Base-by-base conservation (phyloP, 805 yeast genomes). In the Wickerhamomyces ciferrii region DNA sequence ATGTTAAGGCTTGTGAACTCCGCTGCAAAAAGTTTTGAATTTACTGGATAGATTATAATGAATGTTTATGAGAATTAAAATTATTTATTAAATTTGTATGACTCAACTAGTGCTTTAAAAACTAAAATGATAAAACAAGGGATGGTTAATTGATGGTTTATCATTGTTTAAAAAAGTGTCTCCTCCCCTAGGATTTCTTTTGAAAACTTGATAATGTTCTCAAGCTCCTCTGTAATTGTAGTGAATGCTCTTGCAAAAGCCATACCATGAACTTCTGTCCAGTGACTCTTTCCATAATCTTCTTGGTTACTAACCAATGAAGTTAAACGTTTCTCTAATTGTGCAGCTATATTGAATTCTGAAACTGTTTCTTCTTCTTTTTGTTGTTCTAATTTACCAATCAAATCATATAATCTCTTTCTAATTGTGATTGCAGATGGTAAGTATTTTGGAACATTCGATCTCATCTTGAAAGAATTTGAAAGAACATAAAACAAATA, bases 201-300 rank as follows among this genome's bases (percentile, higher is more conserved):
- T n/a, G 74, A 58, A 18, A 61, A 54, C 3, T 53, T 53, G 5
- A 68, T 60, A 13, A 75, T 51, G 36, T 60, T 60, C 43, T 74
- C 72, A 40, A 74, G 50, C 38, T 68, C 73, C 43, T 66, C 69
- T 0, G 77, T 64, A n/a, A 74, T 68, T 19, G 67, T 66, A 0
- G 78, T 74, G 48, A 72, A 72, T 1, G 79, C 72, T 43, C 72
- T 67, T 1, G 78, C 67, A 53, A 74, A 74, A 1, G 78, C 78
- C 62, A 74, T 66, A 11, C 75, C 75, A 50, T 75, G 79, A 25
- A 75, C 68, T 41, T 69, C 71, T 10, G 68, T 66, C 80, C 79
- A 75, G 48, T 72, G 68, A 13, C 61, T 47, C 51, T 61, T 63
- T 48, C 60, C 60, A 25, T 50, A 50, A 3, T 40, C 41, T 3